Base-by-base conservation (phyloP, 805 yeast genomes). In the Kluyveromyces dobzhanskii region DNA sequence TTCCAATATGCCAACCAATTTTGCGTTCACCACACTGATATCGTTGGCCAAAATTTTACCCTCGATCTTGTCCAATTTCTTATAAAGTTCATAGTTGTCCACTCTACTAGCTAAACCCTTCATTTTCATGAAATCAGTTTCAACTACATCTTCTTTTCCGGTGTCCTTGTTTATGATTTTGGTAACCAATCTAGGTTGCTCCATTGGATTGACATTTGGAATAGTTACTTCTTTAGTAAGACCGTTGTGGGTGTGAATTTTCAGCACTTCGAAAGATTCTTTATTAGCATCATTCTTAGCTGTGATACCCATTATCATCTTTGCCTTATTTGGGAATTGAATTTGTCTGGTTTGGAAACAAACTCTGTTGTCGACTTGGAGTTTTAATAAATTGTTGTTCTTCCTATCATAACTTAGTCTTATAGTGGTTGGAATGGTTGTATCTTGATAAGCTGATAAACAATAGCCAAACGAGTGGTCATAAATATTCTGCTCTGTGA, bases 351-450 rank as follows among this genome's bases (percentile, higher is more conserved):
- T 78, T 56, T 77, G 77, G 58, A 82, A 75, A 52, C 87, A 78
- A 41, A 83, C 65, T 48, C 71, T 75, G 56, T 83, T 83, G 57
- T 83, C 85, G 36, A 80, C 63, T 44, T 83, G 85, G n/a, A 82
- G 69, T 47, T 80, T 78, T 45, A 79, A 66, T 43, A 72, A 57
- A 12, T 66, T 62, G 19, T 57, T 55, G 30, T 62, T 54, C 6
- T 50, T 48, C 8, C 58, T 57, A 17, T 75, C 71, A 49, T 80
- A 80, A 7, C 80, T 75, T 11, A 83, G 47, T 59, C 86, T 73
- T n/a, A 81, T 38, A 1, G 84, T 79, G 17, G 73, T 64, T 9
- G 94, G 94, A 4, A 81, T 84, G 44, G 75, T 74, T 0, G 85
- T 75, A 48, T 76, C 78, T 54, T 81, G 80, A 48, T 73, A 83